Base-by-base conservation (phyloP, 192 early-diverging fungal genomes). In the Gamsiella multidivaricata region DNA sequence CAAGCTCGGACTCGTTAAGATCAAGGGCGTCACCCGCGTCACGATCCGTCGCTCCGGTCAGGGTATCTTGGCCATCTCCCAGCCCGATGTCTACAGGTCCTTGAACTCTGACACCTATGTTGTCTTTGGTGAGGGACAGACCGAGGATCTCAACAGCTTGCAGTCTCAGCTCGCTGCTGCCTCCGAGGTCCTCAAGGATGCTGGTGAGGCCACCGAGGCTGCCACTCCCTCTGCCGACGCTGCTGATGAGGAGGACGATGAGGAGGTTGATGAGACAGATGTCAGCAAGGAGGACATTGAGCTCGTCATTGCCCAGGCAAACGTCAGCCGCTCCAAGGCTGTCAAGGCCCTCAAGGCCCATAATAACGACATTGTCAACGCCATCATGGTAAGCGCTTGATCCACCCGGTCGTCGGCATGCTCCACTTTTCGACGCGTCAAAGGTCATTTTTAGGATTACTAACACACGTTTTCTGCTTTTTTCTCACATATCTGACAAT, bases 81-180 rank as follows among this genome's bases (percentile, higher is more conserved):
- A 90, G 67, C 94, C 97, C 46, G 96, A 97, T 74, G 97, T 99
- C 57, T 98, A 91, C 92, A 96, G 93, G 88, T 90, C 87, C 75
- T 76, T 87, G 55, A 89, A 87, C 86, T 92, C 90, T 69, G 96
- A 97, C 79, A 96, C 94, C 64, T 94, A 95, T 90, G 91, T 98
- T 68, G 94, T 99, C 59, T 98, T 98, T 80, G 97, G 96, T 82
- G 95, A 98, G 86, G 92, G 94, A 53, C 89, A 92, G 74, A 83
- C 91, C 54, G 95, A 97, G 79, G 94, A 99, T 85, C 51, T 92
- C 65, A 90, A 84, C 81, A 82, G 88, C 65, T 34, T 78, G 52
- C 88, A 90, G 83, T 88, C 91, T 61, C 91, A 94, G 82, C 81
- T 83, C 65, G 83, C 87, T 61, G 88, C 88, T 79, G 86, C 89